Evolutionary conservation across 345 rosid genomes (phyloP).

Genomic region (Noccaea caerulescens): DNA sequence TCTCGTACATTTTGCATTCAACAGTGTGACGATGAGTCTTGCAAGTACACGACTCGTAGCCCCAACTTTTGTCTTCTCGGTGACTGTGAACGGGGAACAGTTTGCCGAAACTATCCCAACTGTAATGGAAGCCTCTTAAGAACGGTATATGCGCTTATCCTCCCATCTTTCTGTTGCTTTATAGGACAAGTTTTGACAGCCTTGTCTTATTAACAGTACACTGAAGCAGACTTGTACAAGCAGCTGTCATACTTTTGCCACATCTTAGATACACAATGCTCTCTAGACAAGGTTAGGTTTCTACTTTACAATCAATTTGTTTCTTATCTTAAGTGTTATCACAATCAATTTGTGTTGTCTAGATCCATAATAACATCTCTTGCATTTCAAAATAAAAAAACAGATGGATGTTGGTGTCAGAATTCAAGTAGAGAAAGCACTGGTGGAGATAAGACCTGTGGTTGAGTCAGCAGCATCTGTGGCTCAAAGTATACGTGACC

Average conservation of each 20-base stretch:
- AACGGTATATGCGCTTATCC: slow-evolving; percentile 54
- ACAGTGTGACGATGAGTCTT: slow-evolving; percentile 96
- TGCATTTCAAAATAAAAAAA: neutral
- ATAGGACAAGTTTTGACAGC: neutral
- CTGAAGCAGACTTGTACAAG: slow-evolving; percentile 90
- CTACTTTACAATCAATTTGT: neutral
- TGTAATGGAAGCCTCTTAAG: slow-evolving; percentile 80
- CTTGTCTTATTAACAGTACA: slow-evolving; percentile 53
- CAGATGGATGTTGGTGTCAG: slow-evolving; percentile 64
- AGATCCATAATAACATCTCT: slow-evolving; percentile 5
- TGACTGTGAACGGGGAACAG: slow-evolving; percentile 93
- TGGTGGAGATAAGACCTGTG: slow-evolving; percentile 57
- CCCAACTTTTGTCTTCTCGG: slow-evolving; percentile 69
- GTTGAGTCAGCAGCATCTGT: slow-evolving; percentile 64
- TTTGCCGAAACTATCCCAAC: slow-evolving; percentile 91
- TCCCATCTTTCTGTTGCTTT: slow-evolving; percentile 9
- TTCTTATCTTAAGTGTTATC: neutral
- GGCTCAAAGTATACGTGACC: slow-evolving; percentile 60
- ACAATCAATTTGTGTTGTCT: neutral
- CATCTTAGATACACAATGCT: slow-evolving; percentile 65
- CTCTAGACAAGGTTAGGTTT: slow-evolving; percentile 69
- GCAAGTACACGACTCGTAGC: slow-evolving; percentile 77
- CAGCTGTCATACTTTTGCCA: slow-evolving; percentile 87
- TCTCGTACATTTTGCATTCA: slow-evolving; percentile 36
- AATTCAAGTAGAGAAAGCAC: slow-evolving; percentile 62